Conservation (phyloP, 78 protist species). For the Cavenderia fasciculata region DNA sequence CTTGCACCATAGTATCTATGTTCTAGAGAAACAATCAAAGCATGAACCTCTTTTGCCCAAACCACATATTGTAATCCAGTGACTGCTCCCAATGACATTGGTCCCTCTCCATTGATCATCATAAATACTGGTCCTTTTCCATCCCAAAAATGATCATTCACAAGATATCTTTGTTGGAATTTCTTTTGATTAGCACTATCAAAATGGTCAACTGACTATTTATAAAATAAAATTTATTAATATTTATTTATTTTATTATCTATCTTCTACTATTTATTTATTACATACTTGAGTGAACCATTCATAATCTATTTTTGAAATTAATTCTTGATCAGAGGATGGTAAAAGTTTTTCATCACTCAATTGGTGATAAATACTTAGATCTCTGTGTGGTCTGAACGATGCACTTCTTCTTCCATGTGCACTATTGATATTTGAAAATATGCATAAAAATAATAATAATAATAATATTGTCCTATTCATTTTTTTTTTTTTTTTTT, state of each 20-base stretch:
- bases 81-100: background rate
- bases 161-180: conserved; percentile 34
- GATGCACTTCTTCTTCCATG: no score
- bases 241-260: background rate
- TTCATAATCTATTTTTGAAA: no score
- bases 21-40: conserved; percentile 60
- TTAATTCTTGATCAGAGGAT: no score
- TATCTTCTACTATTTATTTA: no score
- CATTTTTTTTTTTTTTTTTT: no score
- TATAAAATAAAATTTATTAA: background rate
- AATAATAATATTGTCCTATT: no score
- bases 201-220: conserved; percentile 13
- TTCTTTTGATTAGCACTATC: background rate
- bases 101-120: conserved; percentile 4
- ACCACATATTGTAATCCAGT: conserved; percentile 17
- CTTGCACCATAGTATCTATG: conserved; percentile 74
- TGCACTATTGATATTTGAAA: no score
- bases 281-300: conserved; percentile 24
- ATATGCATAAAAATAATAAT: no score
- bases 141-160: conserved; percentile 6
- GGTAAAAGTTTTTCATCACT: no score
- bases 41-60: conserved; percentile 32
- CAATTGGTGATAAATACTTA: no score
- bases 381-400: no score
- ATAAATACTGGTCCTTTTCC: conserved; percentile 14